Base-by-base conservation (phyloP, 1,284 basidiomycete species). In the Microbotryum lychnidis-dioicae region DNA sequence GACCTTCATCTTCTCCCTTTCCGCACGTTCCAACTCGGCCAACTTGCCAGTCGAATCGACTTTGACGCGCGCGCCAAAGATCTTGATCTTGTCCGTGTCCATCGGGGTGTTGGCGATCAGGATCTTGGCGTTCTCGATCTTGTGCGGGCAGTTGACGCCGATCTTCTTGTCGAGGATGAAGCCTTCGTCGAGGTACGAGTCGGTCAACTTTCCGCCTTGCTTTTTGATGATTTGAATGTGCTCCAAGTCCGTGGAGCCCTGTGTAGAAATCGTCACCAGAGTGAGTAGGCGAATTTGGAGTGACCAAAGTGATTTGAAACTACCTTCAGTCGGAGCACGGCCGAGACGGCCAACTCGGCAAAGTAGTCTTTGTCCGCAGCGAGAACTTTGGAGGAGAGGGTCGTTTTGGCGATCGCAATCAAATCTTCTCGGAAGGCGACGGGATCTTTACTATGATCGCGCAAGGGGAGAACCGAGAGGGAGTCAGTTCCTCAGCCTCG, bases 181-280 rank as follows among this genome's bases (percentile, higher is more conserved):
- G 33, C 94, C 90, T 79, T 98, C 94, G 73, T 97, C 93, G 52
- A 99, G 84, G 79, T 98, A 99, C 20, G 91, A 96, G 74, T 98
- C 94, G 8, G 92, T 96, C 67, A 99, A 83, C 79, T 98, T 98
- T 63, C 96, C 96, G 62, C 96, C 96, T 45, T 91, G 89, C 79
- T 97, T 97, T 81, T 99, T 99, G 80, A 98, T 99, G 77, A 98
- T 89, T 78, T 99, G 96, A 69, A 99, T 97, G 75, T 98, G 93
- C 71, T 99, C 96, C 29, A 99, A 80, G 78, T 98, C 89, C 60
- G 91, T 94, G 45, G 91, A 94, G 31, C 92, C 92, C 87, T 90
- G 69, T 16, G 44, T 4, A 33, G 23, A 29, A 47, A 44, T 45
- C 53, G 54, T 31, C 29, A 23, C 31, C 31, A 42, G 47, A 50